Conservation (phyloP, 164 flowering plant genomes). For the Platanus orientalis region DNA sequence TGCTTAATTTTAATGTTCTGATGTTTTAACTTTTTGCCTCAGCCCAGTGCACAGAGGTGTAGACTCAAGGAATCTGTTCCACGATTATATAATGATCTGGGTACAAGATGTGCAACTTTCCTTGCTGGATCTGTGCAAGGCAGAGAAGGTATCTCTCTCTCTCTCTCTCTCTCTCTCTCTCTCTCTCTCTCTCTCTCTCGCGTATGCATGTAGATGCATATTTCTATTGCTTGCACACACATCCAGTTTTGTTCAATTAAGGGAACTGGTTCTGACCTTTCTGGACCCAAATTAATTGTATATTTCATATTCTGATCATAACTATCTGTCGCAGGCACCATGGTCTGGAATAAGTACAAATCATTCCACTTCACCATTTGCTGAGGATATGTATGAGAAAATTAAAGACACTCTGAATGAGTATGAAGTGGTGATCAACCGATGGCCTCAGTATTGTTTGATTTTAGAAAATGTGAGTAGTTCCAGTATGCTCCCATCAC, state of each 20-base stretch:
- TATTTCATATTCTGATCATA: neutral
- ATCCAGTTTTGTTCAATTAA: no score
- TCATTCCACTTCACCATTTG: slow-evolving; percentile 85
- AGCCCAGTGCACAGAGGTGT: slow-evolving; percentile 74
- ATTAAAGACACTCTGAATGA: slow-evolving; percentile 49
- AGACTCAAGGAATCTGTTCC: slow-evolving; percentile 63
- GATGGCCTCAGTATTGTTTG: slow-evolving; percentile 88
- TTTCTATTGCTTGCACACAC: no score
- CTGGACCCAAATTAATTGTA: neutral
- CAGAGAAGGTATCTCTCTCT: slow-evolving; percentile 63
- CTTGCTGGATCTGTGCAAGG: slow-evolving; percentile 80
- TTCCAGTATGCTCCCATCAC: neutral
- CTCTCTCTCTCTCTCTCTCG: slow-evolving; percentile 8
- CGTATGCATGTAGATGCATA: neutral
- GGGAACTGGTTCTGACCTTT: neutral
- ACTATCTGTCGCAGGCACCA: slow-evolving; percentile 49
- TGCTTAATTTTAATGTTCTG: slow-evolving; percentile 4
- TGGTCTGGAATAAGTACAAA: slow-evolving; percentile 69
- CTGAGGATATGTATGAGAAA: slow-evolving; percentile 81
- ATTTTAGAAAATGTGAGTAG: slow-evolving; percentile 73
- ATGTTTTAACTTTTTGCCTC: slow-evolving; percentile 12
- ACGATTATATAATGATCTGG: slow-evolving; percentile 81
- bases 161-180: neutral
- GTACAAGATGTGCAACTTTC: slow-evolving; percentile 72
- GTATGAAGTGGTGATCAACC: slow-evolving; percentile 75